These are phyloP conservation scores for Pinguiococcus pyrenoidosus DNA, from an alignment of 108 stramenopile genomes.

Conservation along the genomic window DNA sequence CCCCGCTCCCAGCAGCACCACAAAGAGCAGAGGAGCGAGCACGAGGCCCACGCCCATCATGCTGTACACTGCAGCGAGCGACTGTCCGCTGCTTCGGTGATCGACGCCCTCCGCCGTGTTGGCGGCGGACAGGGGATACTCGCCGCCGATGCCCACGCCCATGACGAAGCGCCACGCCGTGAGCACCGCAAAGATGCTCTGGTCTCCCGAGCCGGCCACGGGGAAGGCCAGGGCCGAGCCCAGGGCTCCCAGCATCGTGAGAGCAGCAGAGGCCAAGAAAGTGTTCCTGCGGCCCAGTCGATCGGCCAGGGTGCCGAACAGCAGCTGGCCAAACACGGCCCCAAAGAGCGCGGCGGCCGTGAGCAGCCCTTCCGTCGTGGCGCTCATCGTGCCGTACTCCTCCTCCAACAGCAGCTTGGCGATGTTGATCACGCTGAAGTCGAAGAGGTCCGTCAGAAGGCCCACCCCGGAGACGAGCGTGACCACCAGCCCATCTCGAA, in stretches of 20 bases:
- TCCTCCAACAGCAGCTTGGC: too few relatives aligned
- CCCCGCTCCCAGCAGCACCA: not conserved
- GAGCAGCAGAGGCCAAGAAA: not conserved
- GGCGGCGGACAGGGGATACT: slow-evolving; percentile 44
- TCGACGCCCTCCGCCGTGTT: slow-evolving; percentile 12
- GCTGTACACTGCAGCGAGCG: slow-evolving; percentile 31
- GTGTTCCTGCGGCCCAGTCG: slow-evolving; percentile 2
- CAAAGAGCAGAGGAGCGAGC: not conserved
- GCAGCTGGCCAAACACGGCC: slow-evolving; percentile 5
- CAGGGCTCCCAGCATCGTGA: slow-evolving; percentile 1
- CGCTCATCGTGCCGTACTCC: too few relatives aligned
- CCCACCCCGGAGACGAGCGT: too few relatives aligned
- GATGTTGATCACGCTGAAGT: too few relatives aligned
- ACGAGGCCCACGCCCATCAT: slow-evolving; percentile 41
- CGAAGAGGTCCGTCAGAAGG: too few relatives aligned
- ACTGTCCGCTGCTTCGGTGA: slow-evolving; percentile 11
- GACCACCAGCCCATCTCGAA: too few relatives aligned
- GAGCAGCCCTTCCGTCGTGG: too few relatives aligned
- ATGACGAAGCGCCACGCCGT: slow-evolving; percentile 24
- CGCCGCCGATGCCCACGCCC: slow-evolving; percentile 44
- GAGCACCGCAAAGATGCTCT: slow-evolving; percentile 19
- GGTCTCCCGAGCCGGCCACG: not conserved
- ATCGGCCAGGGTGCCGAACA: slow-evolving; percentile 13
- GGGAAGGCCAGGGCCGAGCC: not conserved
- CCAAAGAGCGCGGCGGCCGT: slow-evolving; percentile 9